Evolutionary conservation across 2,329 filamentous ascomycete genomes (phyloP).

Genomic region (Aspergillus sp.): DNA sequence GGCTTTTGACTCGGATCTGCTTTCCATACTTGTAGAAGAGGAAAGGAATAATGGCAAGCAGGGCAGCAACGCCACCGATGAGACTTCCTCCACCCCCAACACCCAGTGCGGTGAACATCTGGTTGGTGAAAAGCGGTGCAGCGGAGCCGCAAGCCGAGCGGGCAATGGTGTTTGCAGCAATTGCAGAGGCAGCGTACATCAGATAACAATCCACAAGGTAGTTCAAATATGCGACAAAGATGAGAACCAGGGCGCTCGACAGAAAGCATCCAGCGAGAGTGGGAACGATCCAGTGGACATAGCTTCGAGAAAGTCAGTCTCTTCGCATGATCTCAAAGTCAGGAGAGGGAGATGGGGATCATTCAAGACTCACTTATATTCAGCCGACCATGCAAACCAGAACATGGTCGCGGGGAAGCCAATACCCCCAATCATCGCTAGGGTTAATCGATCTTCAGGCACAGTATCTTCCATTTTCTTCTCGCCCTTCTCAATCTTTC

Average conservation of each 20-base stretch:
- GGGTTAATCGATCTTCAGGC: slow-evolving; percentile 38
- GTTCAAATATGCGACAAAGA: slow-evolving; percentile 10
- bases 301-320: slow-evolving; percentile 33
- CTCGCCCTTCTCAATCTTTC: slow-evolving; percentile 10
- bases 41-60: slow-evolving; percentile 29
- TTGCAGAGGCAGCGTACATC: slow-evolving; percentile 23
- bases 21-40: slow-evolving; percentile 38
- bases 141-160: slow-evolving; percentile 20
- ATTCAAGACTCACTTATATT: neutral
- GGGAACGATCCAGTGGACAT: neutral
- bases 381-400: slow-evolving; percentile 44
- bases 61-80: slow-evolving; percentile 21
- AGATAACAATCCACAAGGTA: slow-evolving; percentile 31
- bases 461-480: slow-evolving; percentile 3
- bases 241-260: neutral
- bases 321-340: slow-evolving; percentile 40
- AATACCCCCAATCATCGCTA: slow-evolving; percentile 39
- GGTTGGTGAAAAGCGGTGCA: slow-evolving; percentile 22
- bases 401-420: slow-evolving; percentile 42
- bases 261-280: no score
- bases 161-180: slow-evolving; percentile 26
- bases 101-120: neutral
- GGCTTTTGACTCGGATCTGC: slow-evolving; percentile 36
- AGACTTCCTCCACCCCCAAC: slow-evolving; percentile 3
- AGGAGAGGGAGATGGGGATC: slow-evolving; percentile 18